Percentiles rank a stretch among this genome's conserved stretches.
Evolutionary conservation across 2,329 filamentous ascomycete genomes (phyloP).

Genomic region (Colletotrichum cordylinicola): DNA sequence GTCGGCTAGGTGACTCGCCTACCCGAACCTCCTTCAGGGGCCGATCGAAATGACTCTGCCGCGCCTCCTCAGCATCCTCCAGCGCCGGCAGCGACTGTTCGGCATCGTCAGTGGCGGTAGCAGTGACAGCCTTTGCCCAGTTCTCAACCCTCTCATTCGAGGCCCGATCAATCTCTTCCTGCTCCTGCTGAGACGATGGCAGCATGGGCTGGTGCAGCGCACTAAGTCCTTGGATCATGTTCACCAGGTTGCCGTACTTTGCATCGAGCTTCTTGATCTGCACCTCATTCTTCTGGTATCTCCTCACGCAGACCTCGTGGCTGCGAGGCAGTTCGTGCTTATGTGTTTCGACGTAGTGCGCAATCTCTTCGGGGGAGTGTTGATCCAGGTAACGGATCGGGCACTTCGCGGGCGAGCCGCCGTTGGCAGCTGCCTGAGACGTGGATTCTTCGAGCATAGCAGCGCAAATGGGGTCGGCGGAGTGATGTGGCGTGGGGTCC

Average conservation of each 20-base stretch:
- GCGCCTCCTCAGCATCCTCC: conserved; percentile 55
- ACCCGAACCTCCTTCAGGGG: conserved; percentile 89
- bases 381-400: conserved; percentile 93
- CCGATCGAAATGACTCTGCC: conserved; percentile 80
- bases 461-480: conserved; percentile 67
- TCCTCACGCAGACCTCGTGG: conserved; percentile 88
- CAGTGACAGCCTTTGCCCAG: conserved; percentile 82
- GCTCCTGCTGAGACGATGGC: conserved; percentile 62
- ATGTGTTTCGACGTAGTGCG: conserved; percentile 91
- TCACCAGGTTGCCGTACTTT: conserved; percentile 91
- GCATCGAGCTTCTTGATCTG: conserved; percentile 89
- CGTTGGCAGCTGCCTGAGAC: conserved; percentile 57
- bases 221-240: conserved; percentile 91
- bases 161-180: conserved; percentile 50
- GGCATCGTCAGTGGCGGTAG: conserved; percentile 46
- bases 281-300: conserved; percentile 86
- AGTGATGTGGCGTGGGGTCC: conserved; percentile 53
- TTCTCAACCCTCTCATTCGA: conserved; percentile 79
- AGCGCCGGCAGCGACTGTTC: conserved; percentile 26
- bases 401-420: conserved; percentile 69
- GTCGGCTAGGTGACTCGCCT: conserved; percentile 89
- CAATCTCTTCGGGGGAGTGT: conserved; percentile 91
- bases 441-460: conserved; percentile 66
- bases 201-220: conserved; percentile 89
- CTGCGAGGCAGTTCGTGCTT: conserved; percentile 94